Percentiles rank a stretch among this genome's conserved stretches.
Evolutionary conservation across 306 rosid species (phyloP).

Genomic region (Quercus variabilis): DNA sequence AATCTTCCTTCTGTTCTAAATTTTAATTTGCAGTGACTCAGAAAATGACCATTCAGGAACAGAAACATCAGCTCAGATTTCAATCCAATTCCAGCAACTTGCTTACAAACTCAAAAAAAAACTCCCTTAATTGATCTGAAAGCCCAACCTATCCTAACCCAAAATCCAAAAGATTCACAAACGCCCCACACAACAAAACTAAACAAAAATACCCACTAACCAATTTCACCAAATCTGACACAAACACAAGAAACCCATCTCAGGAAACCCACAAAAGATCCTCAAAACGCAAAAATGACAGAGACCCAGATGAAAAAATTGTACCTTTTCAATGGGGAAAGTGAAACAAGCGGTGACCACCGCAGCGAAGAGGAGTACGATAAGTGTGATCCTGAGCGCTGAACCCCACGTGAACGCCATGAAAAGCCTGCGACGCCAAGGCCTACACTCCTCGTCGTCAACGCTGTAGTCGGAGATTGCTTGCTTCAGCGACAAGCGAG

Average conservation of each 20-base stretch:
- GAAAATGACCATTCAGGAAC: background rate
- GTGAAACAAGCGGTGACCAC: constrained; percentile 63
- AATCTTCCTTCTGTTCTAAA: background rate
- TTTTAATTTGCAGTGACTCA: background rate
- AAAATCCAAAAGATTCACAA: background rate
- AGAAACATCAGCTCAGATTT: background rate
- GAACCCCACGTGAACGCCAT: constrained; percentile 72
- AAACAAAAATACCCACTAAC: background rate
- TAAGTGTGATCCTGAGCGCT: constrained; percentile 62
- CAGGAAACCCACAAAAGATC: constrained; percentile 3
- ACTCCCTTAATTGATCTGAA: background rate
- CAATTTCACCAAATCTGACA: background rate
- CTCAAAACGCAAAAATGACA: constrained; percentile 3
- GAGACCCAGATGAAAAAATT: constrained; percentile 14
- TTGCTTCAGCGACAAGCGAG: constrained; percentile 78
- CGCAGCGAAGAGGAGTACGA: constrained; percentile 64
- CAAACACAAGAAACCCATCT: background rate
- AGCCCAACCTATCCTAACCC: background rate
- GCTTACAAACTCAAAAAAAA: background rate
- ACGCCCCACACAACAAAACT: background rate
- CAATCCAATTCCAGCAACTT: background rate
- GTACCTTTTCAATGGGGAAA: constrained; percentile 86
- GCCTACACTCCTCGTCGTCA: constrained; percentile 65
- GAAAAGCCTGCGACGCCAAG: constrained; percentile 66
- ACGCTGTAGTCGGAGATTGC: constrained; percentile 36